Base-by-base conservation (phyloP, 164 flowering plant genomes). In the Hamamelis virginiana region DNA sequence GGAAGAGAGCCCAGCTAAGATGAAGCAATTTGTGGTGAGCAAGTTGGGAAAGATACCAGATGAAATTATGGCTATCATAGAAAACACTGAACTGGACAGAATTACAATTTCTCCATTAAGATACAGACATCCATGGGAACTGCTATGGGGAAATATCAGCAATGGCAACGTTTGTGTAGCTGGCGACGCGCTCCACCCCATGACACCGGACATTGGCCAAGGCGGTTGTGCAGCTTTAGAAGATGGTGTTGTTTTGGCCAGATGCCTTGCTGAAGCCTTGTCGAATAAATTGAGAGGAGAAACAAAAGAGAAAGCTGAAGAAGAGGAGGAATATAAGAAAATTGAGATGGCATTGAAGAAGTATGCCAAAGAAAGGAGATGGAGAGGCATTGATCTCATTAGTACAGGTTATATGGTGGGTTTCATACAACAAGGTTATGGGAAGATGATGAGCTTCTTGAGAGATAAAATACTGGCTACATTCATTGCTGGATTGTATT, bases 141-240 rank as follows among this genome's bases (percentile, higher is more conserved):
- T 84, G 9, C 44, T 81, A 2, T 79, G 75, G 78, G 82, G 80
- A 23, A 72, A 77, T 61, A 82, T 82, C 38, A 65, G 72, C 63
- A 79, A 74, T 51, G 85, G 69, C 19, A 80, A 75, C 69, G 81
- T 79, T 1, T 80, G 81, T 61, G 77, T 84, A 14, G 83, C 83
- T 0, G 89, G 89, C 1, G 84, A 79, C 53, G 84, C 84, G 1
- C 57, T 75, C 26, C 86, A 77, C 65, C 78, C 81, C 33, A 83
- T 82, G 86, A 84, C 77, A n/a, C 86, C 78, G 9, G 85, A 85
- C 52, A 41, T 83, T 1, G 89, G 80, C 56, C 87, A 85, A 73
- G 89, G 89, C 0, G 87, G 74, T 3, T 80, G 89, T 59, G 25
- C 76, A 0, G 84, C 89, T 12, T 55, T 86, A 41, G 89, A 86